Evolutionary conservation across 257 asterid species (phyloP).

Genomic region (Prunella vulgaris): DNA sequence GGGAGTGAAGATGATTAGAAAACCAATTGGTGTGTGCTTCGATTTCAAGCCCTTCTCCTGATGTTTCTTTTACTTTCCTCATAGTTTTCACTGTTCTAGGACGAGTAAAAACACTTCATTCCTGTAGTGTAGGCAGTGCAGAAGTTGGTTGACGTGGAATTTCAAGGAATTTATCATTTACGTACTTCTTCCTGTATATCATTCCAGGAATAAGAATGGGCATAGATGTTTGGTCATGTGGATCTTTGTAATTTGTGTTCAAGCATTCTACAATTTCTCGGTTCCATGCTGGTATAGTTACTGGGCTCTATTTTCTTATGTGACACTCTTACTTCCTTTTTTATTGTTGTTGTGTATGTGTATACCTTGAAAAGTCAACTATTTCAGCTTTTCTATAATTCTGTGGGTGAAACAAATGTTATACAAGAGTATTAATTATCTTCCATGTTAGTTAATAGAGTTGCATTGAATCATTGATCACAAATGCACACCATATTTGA

Average conservation of each 20-base stretch:
- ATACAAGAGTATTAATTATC: background rate
- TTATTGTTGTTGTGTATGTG: background rate
- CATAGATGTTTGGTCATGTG: conserved; percentile 97
- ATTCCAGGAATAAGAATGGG: conserved; percentile 81
- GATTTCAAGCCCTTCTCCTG: background rate
- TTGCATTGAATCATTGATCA: background rate
- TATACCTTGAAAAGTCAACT: background rate
- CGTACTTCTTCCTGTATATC: conserved; percentile 54
- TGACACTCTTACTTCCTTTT: background rate
- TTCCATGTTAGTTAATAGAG: background rate
- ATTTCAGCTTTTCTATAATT: conserved; percentile 8
- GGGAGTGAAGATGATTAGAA: background rate
- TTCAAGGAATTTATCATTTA: conserved; percentile 80
- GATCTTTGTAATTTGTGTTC: conserved; percentile 85
- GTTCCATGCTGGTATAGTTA: conserved; percentile 80
- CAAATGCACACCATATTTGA: background rate
- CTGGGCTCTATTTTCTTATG: background rate
- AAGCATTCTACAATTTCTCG: conserved; percentile 96
- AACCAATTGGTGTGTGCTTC: background rate
- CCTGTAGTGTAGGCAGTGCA: conserved; percentile 84
- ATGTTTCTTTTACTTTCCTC: background rate
- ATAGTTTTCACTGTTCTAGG: conserved; percentile 9
- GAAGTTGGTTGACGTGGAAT: conserved; percentile 85
- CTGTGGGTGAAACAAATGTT: background rate
- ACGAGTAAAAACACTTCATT: conserved; percentile 16